These are phyloP conservation scores for Ustilago cynodontis DNA, from an alignment of 1,284 basidiomycete species.

Conservation along the genomic window DNA sequence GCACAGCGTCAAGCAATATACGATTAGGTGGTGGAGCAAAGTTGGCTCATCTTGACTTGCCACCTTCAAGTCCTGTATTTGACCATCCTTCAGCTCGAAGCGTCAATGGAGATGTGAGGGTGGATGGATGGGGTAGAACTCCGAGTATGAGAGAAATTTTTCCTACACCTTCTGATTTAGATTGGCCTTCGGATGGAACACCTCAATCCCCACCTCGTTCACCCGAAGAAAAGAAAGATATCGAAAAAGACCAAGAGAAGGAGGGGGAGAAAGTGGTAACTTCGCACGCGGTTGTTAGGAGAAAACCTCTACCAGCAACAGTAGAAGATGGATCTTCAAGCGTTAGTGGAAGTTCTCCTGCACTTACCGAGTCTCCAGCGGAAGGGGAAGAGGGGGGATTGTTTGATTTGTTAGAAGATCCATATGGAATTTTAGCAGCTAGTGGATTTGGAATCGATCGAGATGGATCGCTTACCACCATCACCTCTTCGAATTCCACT, in stretches of 20 bases:
- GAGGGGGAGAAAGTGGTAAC: neutral
- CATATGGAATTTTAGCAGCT: conserved; percentile 64
- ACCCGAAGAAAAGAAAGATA: neutral
- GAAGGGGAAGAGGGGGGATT: conserved; percentile 27
- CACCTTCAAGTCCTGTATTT: conserved; percentile 41
- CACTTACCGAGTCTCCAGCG: conserved; percentile 21
- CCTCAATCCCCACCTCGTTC: neutral
- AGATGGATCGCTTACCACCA: conserved; percentile 22
- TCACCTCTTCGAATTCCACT: neutral
- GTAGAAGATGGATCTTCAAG: conserved; percentile 65
- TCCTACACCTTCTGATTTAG: conserved; percentile 52
- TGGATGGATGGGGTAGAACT: conserved; percentile 53
- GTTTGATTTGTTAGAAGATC: conserved; percentile 66
- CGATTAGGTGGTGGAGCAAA: conserved; percentile 22
- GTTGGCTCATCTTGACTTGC: conserved; percentile 42
- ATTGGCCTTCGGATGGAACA: conserved; percentile 38
- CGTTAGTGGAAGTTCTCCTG: conserved; percentile 46
- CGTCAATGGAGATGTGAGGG: conserved; percentile 26
- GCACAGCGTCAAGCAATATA: conserved; percentile 14
- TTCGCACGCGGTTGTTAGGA: conserved; percentile 19
- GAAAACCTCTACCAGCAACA: conserved; percentile 62
- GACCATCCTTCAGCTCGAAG: conserved; percentile 37
- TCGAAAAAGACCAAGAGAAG: conserved; percentile 18
- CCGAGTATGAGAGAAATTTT: conserved; percentile 56
- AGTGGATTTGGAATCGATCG: conserved; percentile 58